phyloP scores from a whole-genome alignment of 2,329 filamentous ascomycete genomes.

The Alternaria sp. region DNA sequence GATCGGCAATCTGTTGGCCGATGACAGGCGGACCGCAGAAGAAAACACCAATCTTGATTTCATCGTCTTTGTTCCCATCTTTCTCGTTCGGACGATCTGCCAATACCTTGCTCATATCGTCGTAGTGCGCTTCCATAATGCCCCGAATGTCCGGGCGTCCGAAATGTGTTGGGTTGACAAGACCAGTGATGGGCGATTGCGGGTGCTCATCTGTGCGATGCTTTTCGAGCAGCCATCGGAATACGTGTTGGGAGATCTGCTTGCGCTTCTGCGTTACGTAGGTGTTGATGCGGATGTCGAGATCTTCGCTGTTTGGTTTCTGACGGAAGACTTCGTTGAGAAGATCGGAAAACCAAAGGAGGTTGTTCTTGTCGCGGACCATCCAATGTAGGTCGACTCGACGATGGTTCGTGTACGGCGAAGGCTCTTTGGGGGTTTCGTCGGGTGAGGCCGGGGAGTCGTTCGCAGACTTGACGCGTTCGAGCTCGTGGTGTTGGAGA shows the following conservation, averaged over 20 bases:
- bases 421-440: conserved; percentile 11
- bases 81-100: conserved; percentile 26
- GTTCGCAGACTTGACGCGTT: conserved; percentile 29
- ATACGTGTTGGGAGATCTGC: conserved; percentile 61
- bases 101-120: conserved; percentile 55
- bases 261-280: conserved; percentile 64
- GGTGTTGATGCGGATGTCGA: conserved; percentile 63
- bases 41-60: conserved; percentile 61
- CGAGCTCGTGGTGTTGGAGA: conserved; percentile 55
- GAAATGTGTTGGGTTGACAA: conserved; percentile 61
- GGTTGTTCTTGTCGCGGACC: conserved; percentile 62
- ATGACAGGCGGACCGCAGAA: conserved; percentile 64
- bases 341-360: conserved; percentile 64
- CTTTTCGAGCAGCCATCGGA: conserved; percentile 63
- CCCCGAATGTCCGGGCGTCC: conserved; percentile 60
- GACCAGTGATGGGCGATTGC: conserved; percentile 60
- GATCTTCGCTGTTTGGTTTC: conserved; percentile 39
- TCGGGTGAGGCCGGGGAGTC: conserved; percentile 10
- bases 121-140: conserved; percentile 62
- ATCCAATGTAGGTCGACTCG: conserved; percentile 67
- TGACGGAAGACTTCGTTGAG: conserved; percentile 55
- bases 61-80: conserved; percentile 23
- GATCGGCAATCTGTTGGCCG: conserved; percentile 62
- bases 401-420: conserved; percentile 51
- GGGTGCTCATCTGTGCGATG: conserved; percentile 60